Evolutionary conservation across 345 rosid species (phyloP).

Genomic region (Barbarea vulgaris): DNA sequence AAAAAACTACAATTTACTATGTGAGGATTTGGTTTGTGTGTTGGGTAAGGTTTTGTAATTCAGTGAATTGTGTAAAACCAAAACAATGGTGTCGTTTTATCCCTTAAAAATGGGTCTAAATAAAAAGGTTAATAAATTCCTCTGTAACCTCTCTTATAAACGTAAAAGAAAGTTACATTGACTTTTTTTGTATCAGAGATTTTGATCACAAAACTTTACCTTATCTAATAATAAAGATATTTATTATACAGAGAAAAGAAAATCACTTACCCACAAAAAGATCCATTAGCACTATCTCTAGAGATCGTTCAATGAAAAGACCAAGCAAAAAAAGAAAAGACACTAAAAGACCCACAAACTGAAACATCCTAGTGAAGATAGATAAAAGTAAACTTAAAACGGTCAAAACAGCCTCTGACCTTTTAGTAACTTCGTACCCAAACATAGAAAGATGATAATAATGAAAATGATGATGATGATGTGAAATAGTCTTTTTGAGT

Average conservation of each 20-base stretch:
- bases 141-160: not conserved
- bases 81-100: conserved; percentile 18
- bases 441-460: not conserved
- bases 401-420: conserved; percentile 23
- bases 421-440: not conserved
- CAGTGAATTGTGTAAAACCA: conserved; percentile 31
- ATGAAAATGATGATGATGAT: not conserved
- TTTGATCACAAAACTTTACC: not conserved
- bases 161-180: not conserved
- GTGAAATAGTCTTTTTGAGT: not conserved
- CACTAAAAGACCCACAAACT: not conserved
- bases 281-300: not conserved
- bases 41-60: conserved; percentile 14
- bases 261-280: not conserved
- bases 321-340: not conserved
- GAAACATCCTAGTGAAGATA: not conserved
- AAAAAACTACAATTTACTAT: conserved; percentile 1
- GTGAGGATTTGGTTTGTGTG: conserved; percentile 26
- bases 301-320: not conserved
- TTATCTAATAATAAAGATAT: not conserved
- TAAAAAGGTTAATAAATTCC: conserved; percentile 28
- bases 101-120: conserved; percentile 17
- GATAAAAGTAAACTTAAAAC: not conserved
- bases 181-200: not conserved
- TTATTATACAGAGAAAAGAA: not conserved